phyloP scores from a whole-genome alignment of 371 early-diverging fungal genomes.

The Parasitella parasitica region DNA sequence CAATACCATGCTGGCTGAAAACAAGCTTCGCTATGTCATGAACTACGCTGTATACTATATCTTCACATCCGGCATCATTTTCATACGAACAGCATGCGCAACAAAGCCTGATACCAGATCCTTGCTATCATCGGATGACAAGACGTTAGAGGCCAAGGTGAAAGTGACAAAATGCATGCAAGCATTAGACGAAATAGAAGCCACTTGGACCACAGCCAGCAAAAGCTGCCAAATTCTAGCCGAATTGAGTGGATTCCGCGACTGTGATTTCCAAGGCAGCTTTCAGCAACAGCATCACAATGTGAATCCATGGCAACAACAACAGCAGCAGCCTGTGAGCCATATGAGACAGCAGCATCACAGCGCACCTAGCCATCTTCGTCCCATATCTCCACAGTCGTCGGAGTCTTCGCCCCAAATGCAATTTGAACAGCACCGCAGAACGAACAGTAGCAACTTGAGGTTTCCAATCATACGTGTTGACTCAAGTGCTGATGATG shows the following conservation, averaged over 20 bases:
- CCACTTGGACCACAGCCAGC: slow-evolving; percentile 36
- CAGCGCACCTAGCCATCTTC: background rate
- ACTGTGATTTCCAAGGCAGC: slow-evolving; percentile 13
- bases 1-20: slow-evolving; percentile 32
- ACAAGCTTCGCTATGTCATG: slow-evolving; percentile 32
- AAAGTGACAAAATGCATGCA: slow-evolving; percentile 40
- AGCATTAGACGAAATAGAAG: slow-evolving; percentile 35
- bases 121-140: background rate
- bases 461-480: slow-evolving; percentile 2
- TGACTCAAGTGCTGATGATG: background rate
- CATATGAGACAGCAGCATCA: background rate
- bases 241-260: slow-evolving; percentile 42
- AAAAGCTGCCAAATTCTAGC: slow-evolving; percentile 44
- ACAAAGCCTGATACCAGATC: background rate
- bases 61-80: slow-evolving; percentile 43
- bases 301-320: background rate
- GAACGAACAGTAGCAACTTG: slow-evolving; percentile 10
- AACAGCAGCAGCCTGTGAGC: background rate
- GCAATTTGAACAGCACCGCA: background rate
- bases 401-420: background rate
- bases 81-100: slow-evolving; percentile 27
- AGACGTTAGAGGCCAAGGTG: slow-evolving; percentile 28
- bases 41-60: slow-evolving; percentile 42
- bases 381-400: background rate
- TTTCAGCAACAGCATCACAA: background rate